Evolutionary conservation across 352 stramenopile genomes (phyloP).

Genomic region (Globisporangium barbulae): DNA sequence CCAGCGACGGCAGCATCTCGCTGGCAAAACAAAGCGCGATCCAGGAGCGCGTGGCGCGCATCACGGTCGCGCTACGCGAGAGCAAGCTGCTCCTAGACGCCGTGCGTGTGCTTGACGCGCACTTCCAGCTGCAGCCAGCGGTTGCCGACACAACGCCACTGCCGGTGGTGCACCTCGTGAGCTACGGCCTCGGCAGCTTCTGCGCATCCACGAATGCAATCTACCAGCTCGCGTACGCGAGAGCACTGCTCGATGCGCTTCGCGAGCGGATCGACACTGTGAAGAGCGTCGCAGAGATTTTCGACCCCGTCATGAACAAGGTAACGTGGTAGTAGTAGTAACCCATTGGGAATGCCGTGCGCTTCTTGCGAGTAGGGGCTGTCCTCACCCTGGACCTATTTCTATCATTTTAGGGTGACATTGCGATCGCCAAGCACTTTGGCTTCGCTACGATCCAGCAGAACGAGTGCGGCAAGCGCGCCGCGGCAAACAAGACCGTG

Average conservation of each 20-base stretch:
- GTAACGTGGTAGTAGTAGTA: constrained; percentile 19
- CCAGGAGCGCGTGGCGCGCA: constrained; percentile 31
- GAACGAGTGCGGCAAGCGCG: constrained; percentile 63
- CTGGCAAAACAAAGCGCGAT: constrained; percentile 24
- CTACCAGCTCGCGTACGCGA: constrained; percentile 65
- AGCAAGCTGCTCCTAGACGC: constrained; percentile 30
- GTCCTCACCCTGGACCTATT: neutral
- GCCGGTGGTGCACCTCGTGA: constrained; percentile 33
- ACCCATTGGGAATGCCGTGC: neutral
- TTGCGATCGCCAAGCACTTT: constrained; percentile 42
- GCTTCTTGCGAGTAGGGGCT: neutral
- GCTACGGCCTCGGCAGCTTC: constrained; percentile 78
- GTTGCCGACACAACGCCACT: constrained; percentile 3
- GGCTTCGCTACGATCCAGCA: constrained; percentile 39
- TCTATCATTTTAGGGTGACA: constrained; percentile 42
- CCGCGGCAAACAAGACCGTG: constrained; percentile 42
- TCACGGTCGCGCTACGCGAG: constrained; percentile 28
- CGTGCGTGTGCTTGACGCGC: constrained; percentile 19
- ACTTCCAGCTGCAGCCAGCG: constrained; percentile 24
- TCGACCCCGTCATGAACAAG: constrained; percentile 80
- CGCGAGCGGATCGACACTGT: neutral
- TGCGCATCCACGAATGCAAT: constrained; percentile 69
- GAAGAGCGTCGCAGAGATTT: constrained; percentile 36
- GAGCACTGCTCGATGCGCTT: constrained; percentile 36
- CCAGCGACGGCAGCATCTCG: neutral